These are phyloP conservation scores for Alectoria sarmentosa DNA, from an alignment of 495 filamentous ascomycete genomes.

Conservation along the genomic window DNA sequence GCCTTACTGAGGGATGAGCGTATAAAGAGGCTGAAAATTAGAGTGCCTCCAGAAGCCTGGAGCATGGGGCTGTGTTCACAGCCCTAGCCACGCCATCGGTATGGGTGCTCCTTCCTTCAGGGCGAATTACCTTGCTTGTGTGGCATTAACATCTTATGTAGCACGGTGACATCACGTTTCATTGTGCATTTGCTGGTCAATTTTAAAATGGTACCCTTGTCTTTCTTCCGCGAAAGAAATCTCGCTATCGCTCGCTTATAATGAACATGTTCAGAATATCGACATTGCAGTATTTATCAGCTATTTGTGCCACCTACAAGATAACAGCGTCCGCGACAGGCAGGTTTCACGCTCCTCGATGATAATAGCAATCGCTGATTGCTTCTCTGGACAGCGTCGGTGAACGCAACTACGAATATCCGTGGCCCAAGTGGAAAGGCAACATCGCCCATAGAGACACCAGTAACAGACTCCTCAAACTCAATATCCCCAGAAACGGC, in stretches of 20 bases:
- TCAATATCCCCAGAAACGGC: neutral
- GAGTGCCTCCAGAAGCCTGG: neutral
- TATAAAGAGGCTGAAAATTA: neutral
- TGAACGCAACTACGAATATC: neutral
- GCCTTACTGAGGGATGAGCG: no score
- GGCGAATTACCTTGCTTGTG: neutral
- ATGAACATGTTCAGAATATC: neutral
- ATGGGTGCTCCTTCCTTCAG: neutral
- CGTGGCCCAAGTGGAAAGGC: neutral
- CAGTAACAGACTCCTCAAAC: neutral
- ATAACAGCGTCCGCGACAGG: neutral
- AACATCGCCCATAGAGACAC: no score
- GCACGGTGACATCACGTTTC: neutral
- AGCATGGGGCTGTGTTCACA: neutral
- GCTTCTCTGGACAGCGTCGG: neutral
- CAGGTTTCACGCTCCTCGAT: neutral
- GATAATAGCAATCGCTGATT: neutral
- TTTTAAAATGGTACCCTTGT: neutral
- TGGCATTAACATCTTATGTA: neutral
- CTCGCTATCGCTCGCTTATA: neutral
- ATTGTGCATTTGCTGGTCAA: neutral
- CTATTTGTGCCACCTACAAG: neutral
- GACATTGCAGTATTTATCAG: neutral
- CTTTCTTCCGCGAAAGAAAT: neutral
- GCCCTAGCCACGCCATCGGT: neutral